Evolutionary conservation across 1,284 basidiomycete species (phyloP), one percentile per base, ranked within the genome.

Genomic region (Agaricales sp.): DNA sequence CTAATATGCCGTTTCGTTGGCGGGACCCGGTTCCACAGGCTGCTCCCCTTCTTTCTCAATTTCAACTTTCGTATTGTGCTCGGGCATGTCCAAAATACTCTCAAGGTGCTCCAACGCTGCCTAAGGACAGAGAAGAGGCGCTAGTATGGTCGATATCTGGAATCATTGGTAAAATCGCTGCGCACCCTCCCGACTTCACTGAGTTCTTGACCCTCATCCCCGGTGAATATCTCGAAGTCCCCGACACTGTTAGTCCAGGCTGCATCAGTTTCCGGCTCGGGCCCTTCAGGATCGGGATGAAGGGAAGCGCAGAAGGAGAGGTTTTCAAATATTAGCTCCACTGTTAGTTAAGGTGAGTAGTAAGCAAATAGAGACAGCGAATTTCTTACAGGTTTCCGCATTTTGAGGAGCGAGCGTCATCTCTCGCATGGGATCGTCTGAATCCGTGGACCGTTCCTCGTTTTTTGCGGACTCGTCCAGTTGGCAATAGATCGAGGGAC

Each of bases 101-200:
- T 90, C 84, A 51, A 90, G 71, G 63, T 87, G 75, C 13, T 73
- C 77, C 50, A 90, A 77, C 19, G 86, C 81, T 48, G 82, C 86
- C 84, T 88, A 64, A 57, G 53, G 51, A 52, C 55, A 52, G 53
- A 35, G 30, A n/a, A 35, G 30, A 35, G n/a, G 8, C 30, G 52
- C 80, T 86, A 95, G 77, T 96, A 95, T 54, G 92, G 92, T 53
- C 78, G 71, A 67, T 74, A 94, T 66, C 92, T 83, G 61, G 72
- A 78, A 71, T 82, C 70, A 70, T 82, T 84, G 67, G 79, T 66
- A 66, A 88, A 89, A 85, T 90, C 81, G 66, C 80, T 86, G 82
- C 91, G 91, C 83, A 95, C 91, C 87, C 88, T 85, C 71, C 92
- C 92, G 57, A 84, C 82, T 67, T 87, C 83, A 61, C 79, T 87